Conservation (phyloP, 1,284 basidiomycete genomes). For the Mycosarcoma mackinlayi region DNA sequence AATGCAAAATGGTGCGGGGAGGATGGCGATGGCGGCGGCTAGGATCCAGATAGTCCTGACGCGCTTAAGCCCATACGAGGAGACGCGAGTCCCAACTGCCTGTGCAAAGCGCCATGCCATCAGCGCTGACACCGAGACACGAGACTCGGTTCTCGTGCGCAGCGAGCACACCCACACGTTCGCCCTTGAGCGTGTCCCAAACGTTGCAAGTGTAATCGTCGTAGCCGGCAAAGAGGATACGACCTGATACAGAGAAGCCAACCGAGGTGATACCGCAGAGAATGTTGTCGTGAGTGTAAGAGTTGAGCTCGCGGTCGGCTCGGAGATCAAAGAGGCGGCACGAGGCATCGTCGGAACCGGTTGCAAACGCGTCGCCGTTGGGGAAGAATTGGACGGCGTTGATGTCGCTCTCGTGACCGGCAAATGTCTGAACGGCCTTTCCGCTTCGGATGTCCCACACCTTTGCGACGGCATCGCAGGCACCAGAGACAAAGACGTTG, state of each 20-base stretch:
- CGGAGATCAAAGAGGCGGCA: constrained; percentile 98
- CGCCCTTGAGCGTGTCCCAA: constrained; percentile 98
- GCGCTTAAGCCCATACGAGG: constrained; percentile 69
- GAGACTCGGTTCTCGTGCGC: constrained; percentile 98
- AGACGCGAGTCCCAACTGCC: constrained; percentile 98
- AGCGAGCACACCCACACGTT: constrained; percentile 93
- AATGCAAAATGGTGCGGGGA: constrained; percentile 1
- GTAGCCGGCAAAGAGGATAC: constrained; percentile 96
- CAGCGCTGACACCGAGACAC: constrained; percentile 92
- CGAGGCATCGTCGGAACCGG: constrained; percentile 97
- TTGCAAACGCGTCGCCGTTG: constrained; percentile 97
- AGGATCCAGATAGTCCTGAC: not conserved
- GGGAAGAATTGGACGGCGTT: constrained; percentile 99
- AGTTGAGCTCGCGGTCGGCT: constrained; percentile 94
- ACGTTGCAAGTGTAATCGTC: constrained; percentile 99
- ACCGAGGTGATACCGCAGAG: constrained; percentile 98
- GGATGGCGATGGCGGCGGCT: not conserved
- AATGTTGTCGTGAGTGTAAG: constrained; percentile 97
- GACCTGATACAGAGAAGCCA: constrained; percentile 95
- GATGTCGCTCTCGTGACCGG: constrained; percentile 98
- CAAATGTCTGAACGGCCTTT: constrained; percentile 97
- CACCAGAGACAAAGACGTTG: constrained; percentile 96
- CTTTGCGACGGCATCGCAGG: constrained; percentile 97
- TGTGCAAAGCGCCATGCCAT: constrained; percentile 97
- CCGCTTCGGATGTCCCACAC: constrained; percentile 98